These are phyloP conservation scores for Moricandia moricandioides DNA, from an alignment of 345 rosid genomes.

Conservation along the genomic window DNA sequence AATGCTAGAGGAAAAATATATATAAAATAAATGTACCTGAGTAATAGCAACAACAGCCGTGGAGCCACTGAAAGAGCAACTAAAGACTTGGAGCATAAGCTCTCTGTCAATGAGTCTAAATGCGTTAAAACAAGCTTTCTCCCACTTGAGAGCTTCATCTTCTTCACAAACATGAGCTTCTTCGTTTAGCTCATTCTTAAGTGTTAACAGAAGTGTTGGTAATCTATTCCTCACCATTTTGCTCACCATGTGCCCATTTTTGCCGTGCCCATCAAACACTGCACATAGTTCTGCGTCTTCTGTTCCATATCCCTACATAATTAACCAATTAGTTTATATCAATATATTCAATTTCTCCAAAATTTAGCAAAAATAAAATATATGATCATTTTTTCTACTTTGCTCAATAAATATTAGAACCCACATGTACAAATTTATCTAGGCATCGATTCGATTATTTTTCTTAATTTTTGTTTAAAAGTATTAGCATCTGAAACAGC, in stretches of 20 bases:
- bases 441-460: not conserved
- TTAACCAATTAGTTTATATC: not conserved
- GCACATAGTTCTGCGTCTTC: slow-evolving; percentile 58
- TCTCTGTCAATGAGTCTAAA: slow-evolving; percentile 76
- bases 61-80: slow-evolving; percentile 78
- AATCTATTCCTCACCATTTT: slow-evolving; percentile 60
- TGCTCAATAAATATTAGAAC: not conserved
- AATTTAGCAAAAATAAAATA: too few relatives aligned
- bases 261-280: slow-evolving; percentile 91
- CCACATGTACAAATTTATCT: not conserved
- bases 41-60: slow-evolving; percentile 71
- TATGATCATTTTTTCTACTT: not conserved
- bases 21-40: slow-evolving; percentile 55
- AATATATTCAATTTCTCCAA: not conserved
- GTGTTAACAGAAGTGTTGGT: slow-evolving; percentile 55
- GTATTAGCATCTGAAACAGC: not conserved
- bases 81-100: slow-evolving; percentile 56
- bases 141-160: slow-evolving; percentile 26
- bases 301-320: slow-evolving; percentile 53
- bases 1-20: not conserved
- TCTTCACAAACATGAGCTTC: slow-evolving; percentile 24
- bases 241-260: slow-evolving; percentile 73
- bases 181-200: slow-evolving; percentile 39
- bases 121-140: slow-evolving; percentile 43
- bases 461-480: not conserved